A percentile compares a stretch with the other conserved stretches of the same genome.
Conservation (phyloP, 768 basidiomycete genomes). For the Tylopilus cervinicoccineus region DNA sequence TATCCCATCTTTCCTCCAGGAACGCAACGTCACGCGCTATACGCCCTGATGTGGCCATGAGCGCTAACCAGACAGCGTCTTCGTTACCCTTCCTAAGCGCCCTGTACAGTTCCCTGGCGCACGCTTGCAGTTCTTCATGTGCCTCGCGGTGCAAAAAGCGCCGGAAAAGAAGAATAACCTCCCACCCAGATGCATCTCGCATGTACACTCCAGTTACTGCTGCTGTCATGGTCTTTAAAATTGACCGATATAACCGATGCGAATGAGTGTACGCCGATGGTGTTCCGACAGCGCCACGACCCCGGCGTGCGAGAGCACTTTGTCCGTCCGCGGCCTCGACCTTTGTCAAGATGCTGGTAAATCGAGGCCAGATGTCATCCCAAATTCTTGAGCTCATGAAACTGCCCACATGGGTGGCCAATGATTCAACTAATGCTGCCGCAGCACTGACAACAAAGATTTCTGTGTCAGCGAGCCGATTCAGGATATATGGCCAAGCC, state of each 20-base stretch:
- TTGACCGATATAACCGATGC: conserved; percentile 73
- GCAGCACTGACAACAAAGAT: conserved; percentile 79
- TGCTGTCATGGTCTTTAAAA: conserved; percentile 69
- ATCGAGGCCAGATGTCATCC: conserved; percentile 92
- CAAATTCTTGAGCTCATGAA: conserved; percentile 86
- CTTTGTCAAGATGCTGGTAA: conserved; percentile 53
- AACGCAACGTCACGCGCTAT: conserved; percentile 44
- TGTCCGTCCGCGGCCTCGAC: conserved; percentile 61
- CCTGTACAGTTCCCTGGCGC: conserved; percentile 61
- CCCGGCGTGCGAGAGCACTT: conserved; percentile 63
- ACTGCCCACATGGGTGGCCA: conserved; percentile 67
- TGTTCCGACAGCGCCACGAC: conserved; percentile 48
- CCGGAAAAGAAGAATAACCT: conserved; percentile 70
- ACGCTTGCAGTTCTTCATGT: conserved; percentile 71
- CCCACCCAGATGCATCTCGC: conserved; percentile 74
- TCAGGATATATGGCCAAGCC: conserved; percentile 93
- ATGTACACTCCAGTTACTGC: conserved; percentile 64
- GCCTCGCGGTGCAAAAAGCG: conserved; percentile 66
- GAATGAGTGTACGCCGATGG: conserved; percentile 77
- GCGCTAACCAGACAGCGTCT: conserved; percentile 82
- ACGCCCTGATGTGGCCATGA: conserved; percentile 51
- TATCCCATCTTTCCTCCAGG: conserved; percentile 62
- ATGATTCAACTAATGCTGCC: conserved; percentile 64
- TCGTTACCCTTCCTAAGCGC: conserved; percentile 58
- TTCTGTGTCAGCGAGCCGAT: conserved; percentile 70